phyloP scores from a whole-genome alignment of 805 yeast species.

The Hanseniaspora lindneri region DNA sequence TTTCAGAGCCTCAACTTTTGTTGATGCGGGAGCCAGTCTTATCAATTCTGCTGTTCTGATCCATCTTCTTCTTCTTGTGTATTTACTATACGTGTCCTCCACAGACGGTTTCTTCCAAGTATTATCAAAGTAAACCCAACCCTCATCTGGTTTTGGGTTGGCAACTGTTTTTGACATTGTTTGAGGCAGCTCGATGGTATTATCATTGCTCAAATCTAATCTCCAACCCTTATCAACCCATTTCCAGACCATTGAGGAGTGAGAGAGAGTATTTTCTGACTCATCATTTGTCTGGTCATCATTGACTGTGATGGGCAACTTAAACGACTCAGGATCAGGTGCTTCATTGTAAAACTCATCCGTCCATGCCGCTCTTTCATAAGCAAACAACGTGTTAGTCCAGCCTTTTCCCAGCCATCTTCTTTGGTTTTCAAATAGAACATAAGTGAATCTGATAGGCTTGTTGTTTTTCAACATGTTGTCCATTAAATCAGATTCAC shows the following conservation, averaged over 20 bases:
- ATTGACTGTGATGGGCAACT: constrained; percentile 41
- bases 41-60: constrained; percentile 83
- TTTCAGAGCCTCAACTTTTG: background rate
- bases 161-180: constrained; percentile 45
- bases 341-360: constrained; percentile 88
- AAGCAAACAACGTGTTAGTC: constrained; percentile 82
- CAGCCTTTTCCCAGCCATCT: constrained; percentile 97
- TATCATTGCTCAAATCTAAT: constrained; percentile 78
- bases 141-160: constrained; percentile 69
- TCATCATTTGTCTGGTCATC: constrained; percentile 37
- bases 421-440: constrained; percentile 85
- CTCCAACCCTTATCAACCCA: constrained; percentile 95
- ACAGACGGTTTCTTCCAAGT: constrained; percentile 88
- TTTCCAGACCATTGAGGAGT: constrained; percentile 69
- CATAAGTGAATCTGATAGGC: constrained; percentile 77
- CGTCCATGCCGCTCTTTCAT: constrained; percentile 94
- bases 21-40: constrained; percentile 17
- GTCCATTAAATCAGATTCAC: constrained; percentile 24
- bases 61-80: constrained; percentile 93
- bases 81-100: constrained; percentile 78
- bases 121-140: constrained; percentile 79
- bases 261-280: background rate
- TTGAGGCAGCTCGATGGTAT: constrained; percentile 60
- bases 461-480: constrained; percentile 20
- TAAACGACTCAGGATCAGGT: constrained; percentile 61